Conservation (phyloP, 495 filamentous ascomycete species). For the Lasiosphaeria ovina region DNA sequence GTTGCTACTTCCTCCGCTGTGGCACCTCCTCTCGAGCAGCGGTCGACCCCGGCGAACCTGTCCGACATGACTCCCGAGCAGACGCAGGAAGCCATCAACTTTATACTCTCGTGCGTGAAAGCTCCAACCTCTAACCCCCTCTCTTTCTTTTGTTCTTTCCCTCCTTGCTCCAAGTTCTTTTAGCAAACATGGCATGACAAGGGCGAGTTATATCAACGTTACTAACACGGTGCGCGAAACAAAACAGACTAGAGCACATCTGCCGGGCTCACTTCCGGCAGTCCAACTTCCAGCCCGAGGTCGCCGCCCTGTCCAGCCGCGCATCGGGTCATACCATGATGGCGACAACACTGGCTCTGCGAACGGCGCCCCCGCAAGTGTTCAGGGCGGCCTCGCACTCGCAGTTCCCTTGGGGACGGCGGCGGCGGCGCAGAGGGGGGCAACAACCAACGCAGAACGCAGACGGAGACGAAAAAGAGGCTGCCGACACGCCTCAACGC, state of each 20-base stretch:
- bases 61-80: conserved; percentile 32
- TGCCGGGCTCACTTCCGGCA: conserved; percentile 48
- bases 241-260: conserved; percentile 46
- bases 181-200: not conserved
- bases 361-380: conserved; percentile 28
- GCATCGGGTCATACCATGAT: conserved; percentile 46
- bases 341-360: conserved; percentile 42
- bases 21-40: too few relatives aligned
- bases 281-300: conserved; percentile 25
- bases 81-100: conserved; percentile 47
- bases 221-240: not conserved
- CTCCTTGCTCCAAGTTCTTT: not conserved
- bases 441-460: not conserved
- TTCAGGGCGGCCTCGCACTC: conserved; percentile 23
- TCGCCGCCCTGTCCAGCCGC: conserved; percentile 22
- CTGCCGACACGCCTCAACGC: not conserved
- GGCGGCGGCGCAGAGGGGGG: conserved; percentile 8
- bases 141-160: not conserved
- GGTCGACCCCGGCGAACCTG: conserved; percentile 6
- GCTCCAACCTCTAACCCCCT: too few relatives aligned
- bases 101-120: conserved; percentile 45
- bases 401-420: not conserved
- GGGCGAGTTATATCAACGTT: not conserved
- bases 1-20: too few relatives aligned
- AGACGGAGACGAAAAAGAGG: not conserved